Base-by-base conservation (phyloP, 2,329 filamentous ascomycete genomes). In the Cryoendolithus antarcticus region DNA sequence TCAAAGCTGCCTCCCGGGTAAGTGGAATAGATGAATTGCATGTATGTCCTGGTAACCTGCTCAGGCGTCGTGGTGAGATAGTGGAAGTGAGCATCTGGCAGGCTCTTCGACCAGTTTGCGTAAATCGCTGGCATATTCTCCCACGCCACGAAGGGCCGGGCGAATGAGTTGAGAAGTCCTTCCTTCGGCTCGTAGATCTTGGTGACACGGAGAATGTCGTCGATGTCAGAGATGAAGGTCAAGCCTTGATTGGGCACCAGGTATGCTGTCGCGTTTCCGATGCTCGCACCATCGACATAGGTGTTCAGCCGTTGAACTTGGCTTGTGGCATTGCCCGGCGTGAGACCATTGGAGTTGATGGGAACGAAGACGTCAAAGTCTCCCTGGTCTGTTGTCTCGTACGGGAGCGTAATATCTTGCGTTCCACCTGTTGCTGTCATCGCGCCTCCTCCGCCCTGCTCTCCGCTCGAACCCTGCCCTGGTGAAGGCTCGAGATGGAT, bases 41-140 rank as follows among this genome's bases (percentile, higher is more conserved):
- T 85, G 62, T 88, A 88, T 48, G 78, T 80, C 32, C 82, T 69
- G 1, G 82, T 85, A 4, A 77, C 71, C 57, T 88, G 82, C 60
- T 86, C 82, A 0, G 82, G 82, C 0, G 82, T 85, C 0, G 82
- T 88, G 0, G 82, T 88, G 12, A 88, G 67, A 61, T 88, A 88
- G 62, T 86, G 82, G 65, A 86, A 88, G 57, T 86, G 82, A 44
- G 78, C 67, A 51, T 83, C 71, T 0, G 74, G 71, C 9, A 84
- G 65, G 13, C 68, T 73, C n/a, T 62, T 62, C 1, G 72, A 77
- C 81, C 82, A 86, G 53, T 85, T 83, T 47, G 76, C 74, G 56
- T 85, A 88, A 47, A 86, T 78, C 2, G 77, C 69, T 0, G 82
- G 82, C 83, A 88, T 88, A 60, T 86, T 80, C 67, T 80, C 67